phyloP scores from a whole-genome alignment of 306 rosid genomes.

The Citrullus amarus region DNA sequence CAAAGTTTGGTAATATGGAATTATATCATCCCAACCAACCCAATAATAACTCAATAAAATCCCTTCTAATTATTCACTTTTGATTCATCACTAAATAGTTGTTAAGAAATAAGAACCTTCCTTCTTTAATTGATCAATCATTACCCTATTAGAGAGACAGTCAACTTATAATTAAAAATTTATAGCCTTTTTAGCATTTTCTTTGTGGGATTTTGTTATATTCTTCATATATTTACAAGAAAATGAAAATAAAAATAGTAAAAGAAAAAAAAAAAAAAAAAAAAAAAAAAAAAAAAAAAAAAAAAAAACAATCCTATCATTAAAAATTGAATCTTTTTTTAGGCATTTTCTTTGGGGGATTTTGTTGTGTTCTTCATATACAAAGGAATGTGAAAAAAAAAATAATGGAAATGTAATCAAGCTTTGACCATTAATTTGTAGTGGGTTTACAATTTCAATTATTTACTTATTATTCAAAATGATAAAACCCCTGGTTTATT shows the following conservation, averaged over 20 bases:
- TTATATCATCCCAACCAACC: background rate
- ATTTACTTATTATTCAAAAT: background rate
- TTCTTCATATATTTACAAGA: background rate
- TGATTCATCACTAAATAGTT: background rate
- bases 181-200: background rate
- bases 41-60: background rate
- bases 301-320: background rate
- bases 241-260: too few species aligned
- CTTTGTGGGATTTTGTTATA: background rate
- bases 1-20: slow-evolving; percentile 6
- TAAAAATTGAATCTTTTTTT: background rate
- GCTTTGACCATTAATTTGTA: background rate
- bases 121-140: background rate
- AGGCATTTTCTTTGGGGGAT: background rate
- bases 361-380: background rate
- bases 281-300: too few species aligned
- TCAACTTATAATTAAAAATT: background rate
- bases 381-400: background rate
- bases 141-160: background rate
- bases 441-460: background rate
- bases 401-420: background rate
- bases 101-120: background rate
- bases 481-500: background rate
- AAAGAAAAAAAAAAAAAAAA: too few species aligned
- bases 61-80: background rate